Evolutionary conservation across 2,329 filamentous ascomycete species (phyloP), one percentile per base, ranked within the genome.

Genomic region (Fusarium neocosmosporiellum): DNA sequence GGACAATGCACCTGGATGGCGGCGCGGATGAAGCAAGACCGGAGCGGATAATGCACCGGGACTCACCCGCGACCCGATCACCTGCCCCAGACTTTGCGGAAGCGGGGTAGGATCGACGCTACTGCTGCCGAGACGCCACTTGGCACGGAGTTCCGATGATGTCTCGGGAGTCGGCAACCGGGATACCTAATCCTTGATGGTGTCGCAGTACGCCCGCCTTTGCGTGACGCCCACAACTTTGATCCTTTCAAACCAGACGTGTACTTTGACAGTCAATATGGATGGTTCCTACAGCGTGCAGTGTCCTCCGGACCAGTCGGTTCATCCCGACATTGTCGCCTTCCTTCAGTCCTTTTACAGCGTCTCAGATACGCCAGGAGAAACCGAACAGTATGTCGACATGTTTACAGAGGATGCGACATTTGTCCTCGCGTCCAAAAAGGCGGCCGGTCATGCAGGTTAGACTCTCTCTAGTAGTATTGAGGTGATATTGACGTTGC

Each of bases 131-230:
- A 16, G 7, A 18, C 24, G 24, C 20, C 55, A 33, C 36, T 36
- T 39, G 54, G 22, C 27, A 24, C 31, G 24, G 20, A 50, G 57
- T 54, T 34, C 66, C 70, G 70, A 57, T 36, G 22, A 61, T 61
- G 41, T 22, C 46, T 72, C 70, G 70, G 70, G 67, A 50, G 63
- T 73, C 70, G 70, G 70, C 59, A 73, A 67, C 54, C 36, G 54
- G 66, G 70, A 58, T 73, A n/a, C 50, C 41, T 5, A 10, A 11
- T 6, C 9, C 29, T 22, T 22, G 22, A 16, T 48, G 46, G 16
- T 29, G 27, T 10, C 20, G 29, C n/a, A 54, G 50, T 54, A n/a
- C 22, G 54, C 20, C 13, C 16, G 10, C 22, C 34, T 24, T 22
- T 16, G 14, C n/a, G n/a, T 33, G 39, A 64, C 33, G 16, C 2